Percentiles rank a stretch among this genome's conserved stretches.
Conservation (phyloP, 1,139 yeast species). For the Magnusiomyces suaveolens region DNA sequence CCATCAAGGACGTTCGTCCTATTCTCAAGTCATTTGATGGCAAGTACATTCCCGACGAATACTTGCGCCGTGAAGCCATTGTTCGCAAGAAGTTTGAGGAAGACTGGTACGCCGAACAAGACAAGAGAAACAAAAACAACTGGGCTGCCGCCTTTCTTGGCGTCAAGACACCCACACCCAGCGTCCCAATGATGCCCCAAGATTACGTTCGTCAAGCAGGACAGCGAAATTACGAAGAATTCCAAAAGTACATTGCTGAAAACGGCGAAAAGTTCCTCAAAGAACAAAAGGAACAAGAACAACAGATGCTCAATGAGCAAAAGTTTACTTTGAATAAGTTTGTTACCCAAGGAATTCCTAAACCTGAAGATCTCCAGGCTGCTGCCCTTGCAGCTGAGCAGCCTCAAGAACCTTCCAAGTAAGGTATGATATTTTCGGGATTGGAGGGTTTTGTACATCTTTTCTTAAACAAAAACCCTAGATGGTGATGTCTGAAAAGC, state of each 20-base stretch:
- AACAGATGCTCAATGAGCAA: slow-evolving; percentile 71
- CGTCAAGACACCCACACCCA: slow-evolving; percentile 41
- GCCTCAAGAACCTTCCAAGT: background rate
- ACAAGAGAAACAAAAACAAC: slow-evolving; percentile 35
- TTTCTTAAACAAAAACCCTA: no score
- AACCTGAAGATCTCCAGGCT: slow-evolving; percentile 59
- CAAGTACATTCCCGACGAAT: slow-evolving; percentile 67
- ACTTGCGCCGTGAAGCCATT: slow-evolving; percentile 61
- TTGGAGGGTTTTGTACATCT: no score
- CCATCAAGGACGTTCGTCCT: slow-evolving; percentile 83
- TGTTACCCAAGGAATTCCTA: slow-evolving; percentile 76
- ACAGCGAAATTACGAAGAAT: slow-evolving; percentile 76
- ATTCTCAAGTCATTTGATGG: slow-evolving; percentile 61
- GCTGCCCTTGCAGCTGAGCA: slow-evolving; percentile 8
- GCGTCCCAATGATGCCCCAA: slow-evolving; percentile 75
- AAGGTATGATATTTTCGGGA: background rate
- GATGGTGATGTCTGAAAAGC: no score
- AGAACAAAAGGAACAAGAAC: slow-evolving; percentile 68
- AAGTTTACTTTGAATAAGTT: slow-evolving; percentile 71
- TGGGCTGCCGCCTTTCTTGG: slow-evolving; percentile 58
- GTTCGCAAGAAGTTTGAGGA: slow-evolving; percentile 63
- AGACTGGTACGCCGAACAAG: slow-evolving; percentile 47
- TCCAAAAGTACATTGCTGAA: slow-evolving; percentile 74
- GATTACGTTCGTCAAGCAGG: slow-evolving; percentile 90
- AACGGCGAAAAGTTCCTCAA: slow-evolving; percentile 77